These are phyloP conservation scores for Endocarpon pusillum DNA, from an alignment of 495 filamentous ascomycete species.

Conservation along the genomic window DNA sequence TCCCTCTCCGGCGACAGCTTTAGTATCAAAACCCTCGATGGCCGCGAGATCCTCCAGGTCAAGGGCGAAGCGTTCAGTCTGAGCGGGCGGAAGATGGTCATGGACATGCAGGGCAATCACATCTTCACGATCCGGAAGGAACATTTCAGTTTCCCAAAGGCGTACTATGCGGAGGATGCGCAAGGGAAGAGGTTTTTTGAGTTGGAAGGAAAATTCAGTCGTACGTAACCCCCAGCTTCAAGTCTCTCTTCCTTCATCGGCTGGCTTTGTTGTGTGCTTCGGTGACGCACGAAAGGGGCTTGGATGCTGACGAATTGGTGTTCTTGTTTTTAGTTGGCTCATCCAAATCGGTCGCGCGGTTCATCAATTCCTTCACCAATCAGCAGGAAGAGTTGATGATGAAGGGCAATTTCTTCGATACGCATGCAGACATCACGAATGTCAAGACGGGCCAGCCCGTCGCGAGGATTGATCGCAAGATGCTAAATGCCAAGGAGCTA, in stretches of 20 bases:
- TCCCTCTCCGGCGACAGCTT: constrained; percentile 40
- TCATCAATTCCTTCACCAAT: constrained; percentile 22
- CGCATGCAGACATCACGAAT: constrained; percentile 29
- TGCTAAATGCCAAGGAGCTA: constrained; percentile 34
- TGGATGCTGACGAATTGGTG: too few relatives aligned
- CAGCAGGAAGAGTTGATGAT: constrained; percentile 21
- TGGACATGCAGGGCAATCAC: constrained; percentile 25
- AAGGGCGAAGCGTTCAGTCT: constrained; percentile 27
- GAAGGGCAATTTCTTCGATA: constrained; percentile 34
- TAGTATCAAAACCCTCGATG: constrained; percentile 28
- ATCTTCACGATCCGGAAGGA: constrained; percentile 37
- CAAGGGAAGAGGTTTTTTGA: constrained; percentile 26
- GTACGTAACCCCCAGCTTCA: constrained; percentile 27
- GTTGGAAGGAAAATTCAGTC: constrained; percentile 29
- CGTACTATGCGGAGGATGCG: constrained; percentile 25
- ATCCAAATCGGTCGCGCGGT: constrained; percentile 30
- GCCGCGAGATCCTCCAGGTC: constrained; percentile 32
- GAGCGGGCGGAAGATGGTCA: constrained; percentile 29
- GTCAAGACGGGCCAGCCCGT: constrained; percentile 24
- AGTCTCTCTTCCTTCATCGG: neutral
- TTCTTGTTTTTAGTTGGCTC: too few relatives aligned
- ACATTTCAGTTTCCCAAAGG: constrained; percentile 30
- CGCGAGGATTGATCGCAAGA: constrained; percentile 36
- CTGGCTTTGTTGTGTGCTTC: too few relatives aligned
- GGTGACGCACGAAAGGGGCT: too few relatives aligned